Conservation (phyloP, 768 basidiomycete genomes). For the Hericium rajendrae region DNA sequence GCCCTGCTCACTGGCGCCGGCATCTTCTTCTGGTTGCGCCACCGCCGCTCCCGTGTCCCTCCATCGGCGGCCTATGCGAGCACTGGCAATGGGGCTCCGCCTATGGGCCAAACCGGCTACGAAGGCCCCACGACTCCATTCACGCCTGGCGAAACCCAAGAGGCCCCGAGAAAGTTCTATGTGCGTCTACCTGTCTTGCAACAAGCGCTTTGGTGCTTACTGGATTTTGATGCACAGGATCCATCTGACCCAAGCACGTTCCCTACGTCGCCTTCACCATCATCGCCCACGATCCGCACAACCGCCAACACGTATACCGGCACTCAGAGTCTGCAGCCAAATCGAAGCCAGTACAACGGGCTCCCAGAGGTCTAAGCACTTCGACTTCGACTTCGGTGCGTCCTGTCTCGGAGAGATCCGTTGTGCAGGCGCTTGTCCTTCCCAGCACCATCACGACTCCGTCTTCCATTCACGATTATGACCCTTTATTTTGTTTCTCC, state of each 20-base stretch:
- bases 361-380: conserved; percentile 5
- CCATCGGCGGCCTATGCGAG: conserved; percentile 12
- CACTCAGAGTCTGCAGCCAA: neutral
- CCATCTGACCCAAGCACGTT: conserved; percentile 14
- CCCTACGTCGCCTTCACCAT: conserved; percentile 1
- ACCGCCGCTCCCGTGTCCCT: conserved; percentile 18
- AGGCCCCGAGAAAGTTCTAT: conserved; percentile 6
- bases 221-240: conserved; percentile 1
- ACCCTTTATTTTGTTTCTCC: neutral
- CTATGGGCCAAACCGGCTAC: neutral
- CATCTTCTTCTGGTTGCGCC: conserved; percentile 27
- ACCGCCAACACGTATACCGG: conserved; percentile 2
- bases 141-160: neutral
- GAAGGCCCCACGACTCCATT: neutral
- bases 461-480: neutral
- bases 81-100: neutral
- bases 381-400: neutral
- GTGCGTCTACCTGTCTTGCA: neutral
- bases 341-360: conserved; percentile 4
- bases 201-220: neutral
- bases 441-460: neutral
- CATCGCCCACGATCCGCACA: conserved; percentile 8
- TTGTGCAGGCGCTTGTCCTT: neutral
- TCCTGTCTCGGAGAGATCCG: neutral
- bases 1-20: conserved; percentile 31